Evolutionary conservation across 2,329 filamentous ascomycete species (phyloP), one percentile per base, ranked within the genome.

Genomic region (Pestalotiopsis sp.): DNA sequence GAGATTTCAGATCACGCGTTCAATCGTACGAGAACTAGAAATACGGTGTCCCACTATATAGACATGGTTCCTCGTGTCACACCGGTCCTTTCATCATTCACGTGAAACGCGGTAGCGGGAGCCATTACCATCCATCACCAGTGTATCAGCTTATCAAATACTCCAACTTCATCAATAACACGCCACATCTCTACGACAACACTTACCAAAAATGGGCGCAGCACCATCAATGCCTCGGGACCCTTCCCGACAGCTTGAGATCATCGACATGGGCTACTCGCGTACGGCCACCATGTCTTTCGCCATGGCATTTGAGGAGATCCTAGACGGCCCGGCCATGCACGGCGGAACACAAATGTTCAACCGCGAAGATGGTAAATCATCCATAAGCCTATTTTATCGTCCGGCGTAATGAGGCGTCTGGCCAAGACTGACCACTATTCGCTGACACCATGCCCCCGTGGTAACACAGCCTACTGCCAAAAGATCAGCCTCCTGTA

Each of bases 221-320:
- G 17, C 36, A 38, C 64, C 64, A 3, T 66, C 64, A 4, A 66
- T 58, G 13, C 64, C 64, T 36, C 49, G 49, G 49, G 64, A 66
- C n/a, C 41, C 64, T 4, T 66, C 64, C 25, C 38, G 64, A 23
- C 56, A 66, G 27, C 59, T 84, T 65, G 74, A 81, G 70, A 81
- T 83, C 68, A 83, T 84, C 70, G 80, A 78, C 45, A 81, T 80
- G 17, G 80, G 80, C 59, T 80, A 80, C 70, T 76, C 83, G 14
- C 80, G 85, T 57, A 86, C 84, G 3, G 85, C 84, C 9, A 86
- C 84, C 1, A 77, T 84, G 14, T 85, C 85, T 36, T 83, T 86
- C 76, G 80, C 80, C 49, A 73, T 80, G 56, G 85, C 85, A 1
- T 75, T 87, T 5, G 78, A 79, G 68, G 81, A 80, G 66, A 80